A percentile compares a stretch with the other conserved stretches of the same genome.
Evolutionary conservation across 2,329 filamentous ascomycete genomes (phyloP).

Genomic region (Fusarium virguliforme): DNA sequence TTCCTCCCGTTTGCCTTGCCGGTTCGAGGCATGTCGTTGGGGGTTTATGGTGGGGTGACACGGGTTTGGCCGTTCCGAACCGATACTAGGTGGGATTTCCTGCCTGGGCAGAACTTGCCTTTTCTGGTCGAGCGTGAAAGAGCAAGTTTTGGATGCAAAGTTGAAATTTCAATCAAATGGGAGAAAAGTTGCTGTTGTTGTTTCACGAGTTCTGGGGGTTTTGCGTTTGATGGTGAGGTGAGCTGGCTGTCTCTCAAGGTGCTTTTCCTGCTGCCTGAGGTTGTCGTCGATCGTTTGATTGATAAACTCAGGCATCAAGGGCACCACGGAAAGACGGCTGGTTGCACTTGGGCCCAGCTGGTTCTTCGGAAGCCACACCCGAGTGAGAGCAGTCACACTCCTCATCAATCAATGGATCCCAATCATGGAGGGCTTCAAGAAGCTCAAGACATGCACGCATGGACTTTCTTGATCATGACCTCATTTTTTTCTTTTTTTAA

Average conservation of each 20-base stretch:
- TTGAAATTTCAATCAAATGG: neutral
- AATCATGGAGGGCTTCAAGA: neutral
- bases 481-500: constrained; percentile 55
- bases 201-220: neutral
- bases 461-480: constrained; percentile 57
- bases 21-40: constrained; percentile 39
- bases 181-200: neutral
- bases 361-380: constrained; percentile 9
- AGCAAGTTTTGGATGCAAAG: neutral
- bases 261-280: constrained; percentile 12
- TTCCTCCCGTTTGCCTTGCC: constrained; percentile 11
- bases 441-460: neutral
- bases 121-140: neutral
- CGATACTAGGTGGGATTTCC: neutral
- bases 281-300: constrained; percentile 10
- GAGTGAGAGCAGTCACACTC: constrained; percentile 7
- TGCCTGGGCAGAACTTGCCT: neutral
- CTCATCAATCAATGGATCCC: neutral
- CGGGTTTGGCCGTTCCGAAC: constrained; percentile 41
- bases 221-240: neutral
- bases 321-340: neutral
- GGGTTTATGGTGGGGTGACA: constrained; percentile 42
- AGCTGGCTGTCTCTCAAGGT: constrained; percentile 14
- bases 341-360: neutral
- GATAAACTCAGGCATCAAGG: constrained; percentile 24